Base-by-base conservation (phyloP, 805 yeast genomes). In the Nakazawaea populi region DNA sequence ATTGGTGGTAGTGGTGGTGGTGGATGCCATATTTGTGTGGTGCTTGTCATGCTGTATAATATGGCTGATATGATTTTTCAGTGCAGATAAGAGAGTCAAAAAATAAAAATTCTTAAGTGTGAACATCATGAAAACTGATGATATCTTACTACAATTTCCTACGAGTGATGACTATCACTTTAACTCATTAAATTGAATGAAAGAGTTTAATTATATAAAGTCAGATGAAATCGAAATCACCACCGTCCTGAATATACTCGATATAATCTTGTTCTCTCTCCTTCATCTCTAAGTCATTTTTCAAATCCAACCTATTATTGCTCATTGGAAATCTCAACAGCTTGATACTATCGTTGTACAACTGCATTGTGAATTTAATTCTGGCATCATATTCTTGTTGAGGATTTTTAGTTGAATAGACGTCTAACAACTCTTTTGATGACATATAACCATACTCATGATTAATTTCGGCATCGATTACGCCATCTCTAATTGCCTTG, bases 401-500 rank as follows among this genome's bases (percentile, higher is more conserved):
- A 35, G 99, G 99, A 60, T 83, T 84, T 44, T 75, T 79, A 0
- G 98, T 89, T 7, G 94, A 85, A 68, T 94, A 94, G 46, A 91
- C 79, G 66, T 94, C 96, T 61, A 82, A 71, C 52, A 89, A 71
- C 67, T 94, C 99, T 58, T 82, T 85, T 38, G 95, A 85, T 70
- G 90, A 91, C 87, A 94, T 91, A 66, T 73, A 91, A 1, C 97
- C 97, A 55, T 80, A 76, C 63, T 88, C 89, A 69, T 91, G 97
- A 65, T 94, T 88, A 58, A 94, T 87, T 50, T 82, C 80, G 4
- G 99, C 98, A 62, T 94, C 98, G 64, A 94, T 89, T 48, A 94
- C 98, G 54, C 96, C 97, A 66, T 94, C 99, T 62, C 96, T 83
- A 53, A 94, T 92, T 29, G 97, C 94, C 73, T 94, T 92, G 38